Base-by-base conservation (phyloP, 106 monocot species). In the Allium sativum region DNA sequence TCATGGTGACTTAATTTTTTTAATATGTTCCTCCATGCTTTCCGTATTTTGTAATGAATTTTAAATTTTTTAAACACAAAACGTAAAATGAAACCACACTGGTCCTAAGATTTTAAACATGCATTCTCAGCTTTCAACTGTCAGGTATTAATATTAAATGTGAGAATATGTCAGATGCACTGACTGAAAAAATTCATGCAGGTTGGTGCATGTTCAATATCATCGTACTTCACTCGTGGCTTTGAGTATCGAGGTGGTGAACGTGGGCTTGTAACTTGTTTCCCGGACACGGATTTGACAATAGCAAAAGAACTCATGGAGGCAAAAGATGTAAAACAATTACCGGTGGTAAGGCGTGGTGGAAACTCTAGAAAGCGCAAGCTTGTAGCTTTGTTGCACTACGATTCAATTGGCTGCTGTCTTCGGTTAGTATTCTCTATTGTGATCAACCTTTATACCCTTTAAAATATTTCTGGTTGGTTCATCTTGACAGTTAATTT, bases 231-330 rank as follows among this genome's bases (percentile, higher is more conserved):
- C 64, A 99, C 85, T 59, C 77, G 81, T 42, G 88, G 92, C 8
- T 85, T 92, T 68, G 68, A 64, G 41, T 85, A 74, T 73, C 75
- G 62, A 41, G 92, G 98, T 50, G 77, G 70, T 47, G 76, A 82
- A 55, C 73, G 92, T 55, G 98, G 98, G 44, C 73, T 99, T 21
- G 63, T 99, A 56, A 99, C 82, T 45, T 99, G 98, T 55, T 99
- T 88, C 52, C 82, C 91, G 0, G 92, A 99, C 65, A 92, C 88
- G 45, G 82, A 92, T 68, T 77, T 99, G 76, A 83, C 88, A 18
- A 92, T 69, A 56, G 98, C 92, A 48, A 88, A 84, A 60, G 85
- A 88, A 40, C 84, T 99, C 16, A 99, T 99, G 92, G 98, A 99
- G 58, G 98, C 98, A 12, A 99, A 92, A 80, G 92, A 77, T 57